phyloP scores from a whole-genome alignment of 2,329 filamentous ascomycete species.

The Plenodomus biglobosus region DNA sequence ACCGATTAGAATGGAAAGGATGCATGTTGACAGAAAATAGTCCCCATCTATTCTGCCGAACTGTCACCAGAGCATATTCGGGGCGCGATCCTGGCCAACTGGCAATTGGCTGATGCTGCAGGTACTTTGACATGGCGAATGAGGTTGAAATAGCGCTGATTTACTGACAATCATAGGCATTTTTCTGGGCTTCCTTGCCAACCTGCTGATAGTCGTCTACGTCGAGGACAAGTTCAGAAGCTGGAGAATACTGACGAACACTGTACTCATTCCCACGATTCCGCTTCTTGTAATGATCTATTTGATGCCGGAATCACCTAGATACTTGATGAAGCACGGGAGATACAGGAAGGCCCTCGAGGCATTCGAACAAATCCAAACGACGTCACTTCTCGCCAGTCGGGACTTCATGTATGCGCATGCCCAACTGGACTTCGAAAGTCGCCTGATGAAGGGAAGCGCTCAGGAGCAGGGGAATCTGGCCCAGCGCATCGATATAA shows the following conservation, averaged over 20 bases:
- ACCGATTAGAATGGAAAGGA: background rate
- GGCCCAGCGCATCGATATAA: conserved; percentile 13
- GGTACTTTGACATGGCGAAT: conserved; percentile 3
- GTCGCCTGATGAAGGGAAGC: conserved; percentile 13
- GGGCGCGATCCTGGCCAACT: conserved; percentile 23
- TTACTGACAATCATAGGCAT: conserved; percentile 8
- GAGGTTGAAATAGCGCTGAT: background rate
- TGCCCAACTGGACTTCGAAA: conserved; percentile 26
- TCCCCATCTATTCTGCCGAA: conserved; percentile 26
- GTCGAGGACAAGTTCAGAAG: conserved; percentile 1
- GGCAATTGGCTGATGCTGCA: conserved; percentile 25
- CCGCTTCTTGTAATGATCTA: conserved; percentile 24
- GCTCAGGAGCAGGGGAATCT: conserved; percentile 13
- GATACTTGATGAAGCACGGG: conserved; percentile 29
- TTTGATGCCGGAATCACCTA: conserved; percentile 21
- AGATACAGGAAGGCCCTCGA: conserved; percentile 20
- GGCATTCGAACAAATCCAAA: conserved; percentile 21
- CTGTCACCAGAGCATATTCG: conserved; percentile 25
- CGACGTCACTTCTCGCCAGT: conserved; percentile 18
- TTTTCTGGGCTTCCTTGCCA: conserved; percentile 20
- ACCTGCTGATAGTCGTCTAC: conserved; percentile 18
- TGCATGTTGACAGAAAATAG: conserved; percentile 1
- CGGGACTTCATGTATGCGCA: conserved; percentile 29
- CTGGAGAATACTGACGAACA: conserved; percentile 26
- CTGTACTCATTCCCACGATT: conserved; percentile 21